Percentiles rank a stretch among this genome's conserved stretches.
Evolutionary conservation across 78 protist species (phyloP).

Genomic region (Dictyostelium purpureum): DNA sequence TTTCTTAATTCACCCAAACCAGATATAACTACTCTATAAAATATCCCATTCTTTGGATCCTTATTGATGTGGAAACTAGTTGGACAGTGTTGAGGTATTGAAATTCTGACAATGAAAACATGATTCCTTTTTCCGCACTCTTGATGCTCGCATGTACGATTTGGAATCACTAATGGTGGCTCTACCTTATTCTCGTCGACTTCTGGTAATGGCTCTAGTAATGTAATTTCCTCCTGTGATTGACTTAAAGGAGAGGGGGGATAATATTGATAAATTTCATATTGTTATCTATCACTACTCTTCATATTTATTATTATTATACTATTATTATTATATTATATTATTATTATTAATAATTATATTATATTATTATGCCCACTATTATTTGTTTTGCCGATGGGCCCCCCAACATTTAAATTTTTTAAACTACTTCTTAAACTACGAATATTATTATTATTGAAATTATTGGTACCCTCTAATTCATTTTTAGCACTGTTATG

Average conservation of each 20-base stretch:
- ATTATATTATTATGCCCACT: neutral
- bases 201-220: slow-evolving; percentile 32
- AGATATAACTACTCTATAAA: slow-evolving; percentile 20
- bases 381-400: too few species aligned
- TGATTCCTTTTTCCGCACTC: slow-evolving; percentile 13
- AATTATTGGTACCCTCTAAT: neutral
- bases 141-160: slow-evolving; percentile 10
- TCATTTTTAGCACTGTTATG: neutral
- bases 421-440: neutral
- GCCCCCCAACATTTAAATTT: too few species aligned
- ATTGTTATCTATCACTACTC: too few species aligned
- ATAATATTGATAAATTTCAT: too few species aligned
- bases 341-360: neutral
- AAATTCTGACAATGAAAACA: neutral
- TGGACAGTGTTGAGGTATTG: slow-evolving; percentile 7
- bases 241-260: too few species aligned
- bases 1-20: slow-evolving; percentile 52
- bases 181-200: neutral
- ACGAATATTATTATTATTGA: neutral
- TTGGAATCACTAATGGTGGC: slow-evolving; percentile 14
- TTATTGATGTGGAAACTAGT: slow-evolving; percentile 21
- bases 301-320: too few species aligned
- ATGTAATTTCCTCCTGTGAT: neutral
- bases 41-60: slow-evolving; percentile 33
- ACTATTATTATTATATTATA: neutral